Conservation (phyloP, 1,284 basidiomycete species). For the Leccinum brunneo-olivaceum region DNA sequence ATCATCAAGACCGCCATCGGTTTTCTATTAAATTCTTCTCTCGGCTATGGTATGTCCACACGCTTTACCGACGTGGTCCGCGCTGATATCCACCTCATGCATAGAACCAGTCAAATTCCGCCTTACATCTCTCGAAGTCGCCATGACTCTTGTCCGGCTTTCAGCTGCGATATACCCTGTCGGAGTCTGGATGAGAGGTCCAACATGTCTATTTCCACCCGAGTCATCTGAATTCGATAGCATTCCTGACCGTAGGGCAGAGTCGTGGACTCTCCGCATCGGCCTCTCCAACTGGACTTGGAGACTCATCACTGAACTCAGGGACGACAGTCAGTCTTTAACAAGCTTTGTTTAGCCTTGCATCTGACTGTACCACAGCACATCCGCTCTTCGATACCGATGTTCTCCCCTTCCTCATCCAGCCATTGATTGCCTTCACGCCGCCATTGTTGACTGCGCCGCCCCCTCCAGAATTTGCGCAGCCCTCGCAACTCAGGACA, state of each 20-base stretch:
- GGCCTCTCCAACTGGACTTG: constrained; percentile 71
- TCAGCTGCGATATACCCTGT: constrained; percentile 65
- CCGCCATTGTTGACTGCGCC: constrained; percentile 41
- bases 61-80: background rate
- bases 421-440: constrained; percentile 51
- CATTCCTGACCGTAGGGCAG: constrained; percentile 32
- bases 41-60: constrained; percentile 59
- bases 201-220: constrained; percentile 22
- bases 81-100: constrained; percentile 2
- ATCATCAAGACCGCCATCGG: constrained; percentile 75
- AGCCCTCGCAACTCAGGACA: constrained; percentile 39
- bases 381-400: constrained; percentile 54
- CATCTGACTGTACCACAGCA: constrained; percentile 30
- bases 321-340: constrained; percentile 47
- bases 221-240: constrained; percentile 16
- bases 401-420: constrained; percentile 56
- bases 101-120: constrained; percentile 66
- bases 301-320: constrained; percentile 62
- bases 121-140: constrained; percentile 59
- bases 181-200: constrained; percentile 47
- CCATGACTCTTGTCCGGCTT: constrained; percentile 60
- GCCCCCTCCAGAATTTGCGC: constrained; percentile 35
- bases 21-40: constrained; percentile 71
- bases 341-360: background rate
- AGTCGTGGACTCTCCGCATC: constrained; percentile 61